Evolutionary conservation across 805 yeast genomes (phyloP).

Genomic region (Hermanozyma aechmeae): DNA sequence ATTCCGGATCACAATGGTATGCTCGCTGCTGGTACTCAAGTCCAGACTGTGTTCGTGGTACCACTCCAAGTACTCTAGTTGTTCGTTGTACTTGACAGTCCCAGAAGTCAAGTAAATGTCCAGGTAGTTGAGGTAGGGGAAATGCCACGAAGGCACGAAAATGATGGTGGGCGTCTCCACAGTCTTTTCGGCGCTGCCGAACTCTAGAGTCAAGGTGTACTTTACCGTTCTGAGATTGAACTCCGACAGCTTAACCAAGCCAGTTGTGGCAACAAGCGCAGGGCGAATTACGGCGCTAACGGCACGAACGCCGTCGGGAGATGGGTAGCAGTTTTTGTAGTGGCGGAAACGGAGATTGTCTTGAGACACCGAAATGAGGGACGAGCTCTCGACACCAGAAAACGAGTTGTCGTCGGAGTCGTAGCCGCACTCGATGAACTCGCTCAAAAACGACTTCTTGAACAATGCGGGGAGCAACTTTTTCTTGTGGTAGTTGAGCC

Average conservation of each 20-base stretch:
- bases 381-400: slow-evolving; percentile 3
- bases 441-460: slow-evolving; percentile 3
- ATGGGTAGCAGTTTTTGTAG: slow-evolving; percentile 25
- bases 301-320: slow-evolving; percentile 64
- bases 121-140: slow-evolving; percentile 36
- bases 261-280: slow-evolving; percentile 55
- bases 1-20: slow-evolving; percentile 27
- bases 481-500: slow-evolving; percentile 5
- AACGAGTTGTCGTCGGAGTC: slow-evolving; percentile 1
- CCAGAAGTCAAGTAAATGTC: slow-evolving; percentile 51
- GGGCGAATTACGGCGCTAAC: slow-evolving; percentile 72
- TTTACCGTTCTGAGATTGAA: slow-evolving; percentile 45
- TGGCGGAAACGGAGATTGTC: slow-evolving; percentile 13
- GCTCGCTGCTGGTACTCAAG: slow-evolving; percentile 8
- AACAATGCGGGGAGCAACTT: slow-evolving; percentile 5
- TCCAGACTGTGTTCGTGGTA: slow-evolving; percentile 34
- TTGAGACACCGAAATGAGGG: slow-evolving; percentile 6
- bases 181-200: background rate
- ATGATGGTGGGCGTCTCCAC: slow-evolving; percentile 42
- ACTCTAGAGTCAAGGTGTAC: slow-evolving; percentile 34
- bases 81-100: slow-evolving; percentile 39
- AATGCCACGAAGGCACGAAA: slow-evolving; percentile 69
- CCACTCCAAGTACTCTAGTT: slow-evolving; percentile 61
- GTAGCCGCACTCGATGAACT: slow-evolving; percentile 1
- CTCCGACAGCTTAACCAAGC: slow-evolving; percentile 42